phyloP scores from a whole-genome alignment of 208 protist species.

The Plasmodiophora brassicae region DNA sequence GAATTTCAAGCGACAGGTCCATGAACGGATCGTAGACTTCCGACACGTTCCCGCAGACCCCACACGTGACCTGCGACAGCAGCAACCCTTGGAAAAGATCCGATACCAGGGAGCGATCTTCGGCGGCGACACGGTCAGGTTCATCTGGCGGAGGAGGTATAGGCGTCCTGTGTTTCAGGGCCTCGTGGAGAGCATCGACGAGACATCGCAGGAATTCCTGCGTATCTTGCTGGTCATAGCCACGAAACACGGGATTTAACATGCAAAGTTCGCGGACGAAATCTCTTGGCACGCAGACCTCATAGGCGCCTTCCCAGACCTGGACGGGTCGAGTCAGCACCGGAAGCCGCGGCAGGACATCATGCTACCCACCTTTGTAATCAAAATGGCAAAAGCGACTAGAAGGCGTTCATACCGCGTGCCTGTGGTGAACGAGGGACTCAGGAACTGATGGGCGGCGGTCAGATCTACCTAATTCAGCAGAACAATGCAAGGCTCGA shows the following conservation, averaged over 20 bases:
- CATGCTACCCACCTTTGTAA: not conserved
- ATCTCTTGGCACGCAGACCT: not conserved
- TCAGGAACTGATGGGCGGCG: too few relatives aligned
- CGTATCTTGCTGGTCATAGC: slow-evolving; percentile 28
- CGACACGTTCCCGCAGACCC: not conserved
- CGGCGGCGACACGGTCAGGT: not conserved
- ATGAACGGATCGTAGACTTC: slow-evolving; percentile 23
- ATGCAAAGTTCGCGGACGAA: not conserved
- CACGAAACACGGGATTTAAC: not conserved
- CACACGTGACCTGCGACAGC: slow-evolving; percentile 15
- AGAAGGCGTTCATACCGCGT: not conserved
- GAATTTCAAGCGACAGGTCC: slow-evolving; percentile 21
- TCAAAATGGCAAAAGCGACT: not conserved
- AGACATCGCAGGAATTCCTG: not conserved
- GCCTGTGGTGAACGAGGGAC: not conserved
- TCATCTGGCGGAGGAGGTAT: not conserved
- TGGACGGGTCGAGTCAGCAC: not conserved
- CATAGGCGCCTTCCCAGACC: not conserved
- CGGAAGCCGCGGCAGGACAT: not conserved
- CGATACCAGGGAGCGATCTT: not conserved
- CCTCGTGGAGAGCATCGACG: not conserved
- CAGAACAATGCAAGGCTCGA: not conserved
- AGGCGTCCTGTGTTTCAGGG: not conserved
- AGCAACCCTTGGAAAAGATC: slow-evolving; percentile 12
- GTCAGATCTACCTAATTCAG: too few relatives aligned